Evolutionary conservation across 2,329 filamentous ascomycete genomes (phyloP).

Genomic region (Aspergillus sp.): DNA sequence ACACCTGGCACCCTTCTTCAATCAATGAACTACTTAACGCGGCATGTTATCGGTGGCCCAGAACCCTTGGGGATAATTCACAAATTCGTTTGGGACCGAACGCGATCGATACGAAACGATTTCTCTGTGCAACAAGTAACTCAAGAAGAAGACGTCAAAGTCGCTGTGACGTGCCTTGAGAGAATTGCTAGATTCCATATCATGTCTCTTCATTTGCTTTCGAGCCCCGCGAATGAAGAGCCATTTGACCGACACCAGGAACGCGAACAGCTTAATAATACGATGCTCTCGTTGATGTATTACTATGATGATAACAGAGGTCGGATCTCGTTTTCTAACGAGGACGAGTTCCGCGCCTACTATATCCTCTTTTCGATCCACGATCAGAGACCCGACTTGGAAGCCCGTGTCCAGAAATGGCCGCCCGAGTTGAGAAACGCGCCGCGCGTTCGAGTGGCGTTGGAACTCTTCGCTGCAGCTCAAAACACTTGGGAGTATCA

Average conservation of each 20-base stretch:
- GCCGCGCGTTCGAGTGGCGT: conserved; percentile 54
- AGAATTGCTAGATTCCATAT: conserved; percentile 65
- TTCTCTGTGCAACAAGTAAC: conserved; percentile 63
- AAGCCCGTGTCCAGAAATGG: conserved; percentile 59
- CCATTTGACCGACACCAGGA: conserved; percentile 61
- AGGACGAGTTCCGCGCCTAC: conserved; percentile 65
- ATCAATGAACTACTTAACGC: conserved; percentile 50
- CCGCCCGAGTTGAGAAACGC: conserved; percentile 52
- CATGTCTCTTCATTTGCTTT: conserved; percentile 60
- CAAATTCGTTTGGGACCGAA: conserved; percentile 66
- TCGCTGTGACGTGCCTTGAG: conserved; percentile 62
- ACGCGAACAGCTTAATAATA: conserved; percentile 64
- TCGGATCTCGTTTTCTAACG: conserved; percentile 54
- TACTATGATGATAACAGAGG: conserved; percentile 59
- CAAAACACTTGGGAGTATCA: conserved; percentile 54
- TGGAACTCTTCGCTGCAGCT: conserved; percentile 58
- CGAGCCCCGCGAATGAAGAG: conserved; percentile 50
- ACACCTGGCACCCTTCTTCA: conserved; percentile 53
- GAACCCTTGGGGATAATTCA: conserved; percentile 55
- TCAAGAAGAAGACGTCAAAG: conserved; percentile 54
- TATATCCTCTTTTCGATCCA: conserved; percentile 58
- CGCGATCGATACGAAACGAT: conserved; percentile 64
- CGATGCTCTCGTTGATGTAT: conserved; percentile 60
- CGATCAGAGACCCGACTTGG: conserved; percentile 54
- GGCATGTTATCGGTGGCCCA: conserved; percentile 52